Evolutionary conservation across 2,329 filamentous ascomycete genomes (phyloP).

Genomic region (Elsinoe arachidis): DNA sequence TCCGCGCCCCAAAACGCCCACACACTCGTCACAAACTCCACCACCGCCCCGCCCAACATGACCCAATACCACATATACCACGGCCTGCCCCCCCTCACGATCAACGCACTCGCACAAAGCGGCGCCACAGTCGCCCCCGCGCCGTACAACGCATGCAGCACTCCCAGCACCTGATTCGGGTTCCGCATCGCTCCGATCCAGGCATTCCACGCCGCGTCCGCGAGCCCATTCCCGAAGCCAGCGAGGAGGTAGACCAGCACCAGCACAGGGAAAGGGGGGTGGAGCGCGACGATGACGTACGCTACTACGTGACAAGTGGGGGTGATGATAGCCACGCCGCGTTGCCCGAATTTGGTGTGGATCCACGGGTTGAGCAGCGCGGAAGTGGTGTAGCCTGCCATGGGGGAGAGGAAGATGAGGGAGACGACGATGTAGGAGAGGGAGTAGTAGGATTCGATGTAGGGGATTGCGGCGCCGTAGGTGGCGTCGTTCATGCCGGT

Average conservation of each 20-base stretch:
- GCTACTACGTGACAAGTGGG: conserved; percentile 52
- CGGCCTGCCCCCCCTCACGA: conserved; percentile 47
- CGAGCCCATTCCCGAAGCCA: conserved; percentile 59
- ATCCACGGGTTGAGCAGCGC: conserved; percentile 57
- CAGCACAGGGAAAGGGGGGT: conserved; percentile 57
- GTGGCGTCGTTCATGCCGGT: conserved; percentile 63
- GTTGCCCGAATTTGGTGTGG: conserved; percentile 58
- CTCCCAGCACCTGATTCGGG: conserved; percentile 61
- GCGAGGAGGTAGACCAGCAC: conserved; percentile 53
- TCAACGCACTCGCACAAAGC: conserved; percentile 59
- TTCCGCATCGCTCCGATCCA: conserved; percentile 60
- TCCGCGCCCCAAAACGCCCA: conserved; percentile 54
- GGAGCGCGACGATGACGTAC: conserved; percentile 53
- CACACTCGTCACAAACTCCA: conserved; percentile 45
- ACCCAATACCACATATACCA: conserved; percentile 69
- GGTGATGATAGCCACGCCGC: conserved; percentile 56
- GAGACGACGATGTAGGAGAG: conserved; percentile 56
- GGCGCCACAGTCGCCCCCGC: conserved; percentile 58
- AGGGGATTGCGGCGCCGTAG: conserved; percentile 45
- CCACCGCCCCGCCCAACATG: conserved; percentile 50
- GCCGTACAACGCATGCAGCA: conserved; percentile 61
- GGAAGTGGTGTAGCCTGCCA: conserved; percentile 55
- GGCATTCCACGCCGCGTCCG: conserved; percentile 49
- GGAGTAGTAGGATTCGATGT: conserved; percentile 51
- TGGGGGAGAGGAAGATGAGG: conserved; percentile 57